These are phyloP conservation scores for Boletus subcaerulescens DNA, from an alignment of 768 basidiomycete species.

Conservation along the genomic window DNA sequence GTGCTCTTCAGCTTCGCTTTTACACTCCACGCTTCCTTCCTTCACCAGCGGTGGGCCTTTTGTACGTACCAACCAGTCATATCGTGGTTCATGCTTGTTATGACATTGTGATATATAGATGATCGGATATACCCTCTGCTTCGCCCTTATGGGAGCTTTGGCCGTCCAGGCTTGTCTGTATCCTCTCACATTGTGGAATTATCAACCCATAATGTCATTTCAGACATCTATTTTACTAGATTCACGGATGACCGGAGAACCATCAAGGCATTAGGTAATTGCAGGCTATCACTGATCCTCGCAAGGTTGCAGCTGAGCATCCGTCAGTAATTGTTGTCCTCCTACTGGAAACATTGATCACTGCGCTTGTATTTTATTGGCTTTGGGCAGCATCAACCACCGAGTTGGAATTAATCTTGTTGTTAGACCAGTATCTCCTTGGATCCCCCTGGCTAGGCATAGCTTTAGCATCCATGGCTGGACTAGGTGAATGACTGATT, in stretches of 20 bases:
- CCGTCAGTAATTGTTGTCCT: conserved; percentile 14
- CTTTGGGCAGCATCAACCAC: conserved; percentile 5
- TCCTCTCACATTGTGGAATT: not conserved
- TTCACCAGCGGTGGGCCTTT: too few relatives aligned
- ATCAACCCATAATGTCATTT: not conserved
- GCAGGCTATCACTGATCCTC: too few relatives aligned
- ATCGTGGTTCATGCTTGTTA: too few relatives aligned
- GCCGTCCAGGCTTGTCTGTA: not conserved
- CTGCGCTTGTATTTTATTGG: conserved; percentile 1
- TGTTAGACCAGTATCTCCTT: too few relatives aligned
- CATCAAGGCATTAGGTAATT: conserved; percentile 18
- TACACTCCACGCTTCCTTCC: too few relatives aligned
- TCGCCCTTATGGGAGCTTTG: not conserved
- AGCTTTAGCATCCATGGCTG: conserved; percentile 1
- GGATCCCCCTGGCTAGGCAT: rapidly evolving
- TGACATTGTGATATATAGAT: not conserved
- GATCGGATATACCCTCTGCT: not conserved
- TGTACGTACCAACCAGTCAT: too few relatives aligned
- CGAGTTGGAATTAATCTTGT: too few relatives aligned
- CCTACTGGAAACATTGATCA: conserved; percentile 17
- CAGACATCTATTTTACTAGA: conserved; percentile 20
- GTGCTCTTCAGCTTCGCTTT: too few relatives aligned
- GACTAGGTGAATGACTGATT: conserved; percentile 14
- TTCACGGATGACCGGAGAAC: conserved; percentile 13
- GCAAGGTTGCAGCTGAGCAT: not conserved